Conservation (phyloP, 225 moss, liverwort and hornwort species). For the Straminergon stramineum region DNA sequence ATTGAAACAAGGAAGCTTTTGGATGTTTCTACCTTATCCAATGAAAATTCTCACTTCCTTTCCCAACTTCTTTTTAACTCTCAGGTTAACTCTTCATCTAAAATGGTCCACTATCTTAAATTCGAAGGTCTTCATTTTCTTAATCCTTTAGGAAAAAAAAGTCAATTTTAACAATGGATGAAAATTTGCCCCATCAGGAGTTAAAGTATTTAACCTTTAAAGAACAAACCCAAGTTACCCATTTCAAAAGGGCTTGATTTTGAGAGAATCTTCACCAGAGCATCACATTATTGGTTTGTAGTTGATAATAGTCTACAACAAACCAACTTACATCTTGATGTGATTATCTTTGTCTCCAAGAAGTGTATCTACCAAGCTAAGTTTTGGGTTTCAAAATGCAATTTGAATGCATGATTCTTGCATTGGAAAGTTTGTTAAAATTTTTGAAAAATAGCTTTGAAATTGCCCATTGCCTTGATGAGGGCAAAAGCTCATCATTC, state of each 20-base stretch:
- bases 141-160: neutral
- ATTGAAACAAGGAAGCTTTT: too few relatives aligned
- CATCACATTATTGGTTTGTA: neutral
- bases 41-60: neutral
- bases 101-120: too few relatives aligned
- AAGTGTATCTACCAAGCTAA: neutral
- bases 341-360: too few relatives aligned
- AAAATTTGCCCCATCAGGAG: neutral
- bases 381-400: neutral
- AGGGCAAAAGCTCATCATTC: neutral
- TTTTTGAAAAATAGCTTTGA: neutral
- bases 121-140: neutral
- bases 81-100: neutral
- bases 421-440: accelerated
- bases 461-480: accelerated
- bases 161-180: neutral
- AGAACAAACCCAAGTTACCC: too few relatives aligned
- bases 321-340: neutral
- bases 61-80: too few relatives aligned
- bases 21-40: neutral
- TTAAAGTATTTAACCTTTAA: neutral
- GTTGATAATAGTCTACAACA: neutral
- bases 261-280: neutral
- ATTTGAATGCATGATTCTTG: neutral
- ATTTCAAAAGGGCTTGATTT: too few relatives aligned